These are phyloP conservation scores for Leccinum subgranulosum DNA, from an alignment of 768 basidiomycete species.

Conservation along the genomic window DNA sequence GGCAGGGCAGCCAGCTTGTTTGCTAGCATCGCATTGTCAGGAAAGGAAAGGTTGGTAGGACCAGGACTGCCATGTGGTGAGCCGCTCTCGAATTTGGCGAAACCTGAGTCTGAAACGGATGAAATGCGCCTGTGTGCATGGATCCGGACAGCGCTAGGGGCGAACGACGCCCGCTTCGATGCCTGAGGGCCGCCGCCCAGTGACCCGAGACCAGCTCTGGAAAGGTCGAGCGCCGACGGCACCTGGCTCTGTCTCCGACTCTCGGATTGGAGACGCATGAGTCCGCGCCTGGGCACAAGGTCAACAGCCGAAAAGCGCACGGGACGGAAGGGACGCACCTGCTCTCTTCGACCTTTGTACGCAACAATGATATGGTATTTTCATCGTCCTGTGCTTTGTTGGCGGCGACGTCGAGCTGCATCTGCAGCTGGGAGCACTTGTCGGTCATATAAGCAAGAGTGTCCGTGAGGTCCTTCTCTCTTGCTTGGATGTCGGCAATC, in stretches of 20 bases:
- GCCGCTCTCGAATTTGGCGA: slow-evolving; percentile 33
- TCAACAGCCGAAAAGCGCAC: slow-evolving; percentile 4
- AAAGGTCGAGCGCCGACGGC: slow-evolving; percentile 51
- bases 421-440: slow-evolving; percentile 57
- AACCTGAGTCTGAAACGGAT: slow-evolving; percentile 64
- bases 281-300: slow-evolving; percentile 55
- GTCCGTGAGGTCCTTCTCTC: slow-evolving; percentile 61
- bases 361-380: slow-evolving; percentile 69
- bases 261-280: slow-evolving; percentile 85
- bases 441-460: slow-evolving; percentile 64
- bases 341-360: slow-evolving; percentile 86
- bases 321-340: slow-evolving; percentile 43
- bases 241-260: slow-evolving; percentile 59
- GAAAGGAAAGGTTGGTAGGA: slow-evolving; percentile 35
- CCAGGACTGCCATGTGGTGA: slow-evolving; percentile 32
- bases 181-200: slow-evolving; percentile 46
- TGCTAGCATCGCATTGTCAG: slow-evolving; percentile 25
- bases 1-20: slow-evolving; percentile 26
- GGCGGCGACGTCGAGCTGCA: slow-evolving; percentile 49
- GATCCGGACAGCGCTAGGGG: slow-evolving; percentile 47
- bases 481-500: slow-evolving; percentile 46
- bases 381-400: slow-evolving; percentile 67
- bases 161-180: slow-evolving; percentile 72
- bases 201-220: slow-evolving; percentile 42
- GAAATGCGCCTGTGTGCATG: slow-evolving; percentile 67